Base-by-base conservation (phyloP, 176 grass and related monocot genomes). In the Echinochloa phyllopogon region DNA sequence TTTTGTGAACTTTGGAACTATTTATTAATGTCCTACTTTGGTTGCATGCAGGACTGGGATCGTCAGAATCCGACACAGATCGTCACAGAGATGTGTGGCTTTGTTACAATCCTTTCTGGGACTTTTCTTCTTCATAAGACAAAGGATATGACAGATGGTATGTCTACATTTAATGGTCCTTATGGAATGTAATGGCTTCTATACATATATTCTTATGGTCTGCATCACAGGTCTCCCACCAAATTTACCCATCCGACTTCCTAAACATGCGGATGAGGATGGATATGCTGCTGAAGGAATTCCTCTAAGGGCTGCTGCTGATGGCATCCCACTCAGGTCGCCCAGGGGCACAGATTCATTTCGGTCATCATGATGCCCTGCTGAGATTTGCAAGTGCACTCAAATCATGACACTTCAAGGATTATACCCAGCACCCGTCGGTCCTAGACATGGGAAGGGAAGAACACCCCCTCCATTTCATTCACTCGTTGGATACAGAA, bases 51-150 rank as follows among this genome's bases (percentile, higher is more conserved):
- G 96, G 96, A 98, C 64, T 98, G 96, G 96, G 96, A 98, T 90
- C 87, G 93, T 40, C 96, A 95, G 90, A 87, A 90, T 82, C 93
- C 91, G 7, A 98, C 93, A 0, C 96, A 98, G 73, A 92, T 98
- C 27, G 93, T 95, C n/a, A 98, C 93, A 0, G 96, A 98, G 77
- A 95, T 98, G 91, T 95, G 96, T 85, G 96, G 96, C 58, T 98
- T 98, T 21, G 83, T 98, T 87, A 98, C 96, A 5, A 98, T 98
- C 83, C 96, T 98, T 87, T 93, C 96, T 48, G 96, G 96, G 74
- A 98, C 96, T 27, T 95, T 98, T 90, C 96, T 98, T 88, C 96
- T 98, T 87, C 96, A 98, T 87, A 98, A 94, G 79, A 98, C 93
- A 0, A 95, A 98, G 82, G 96, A 98, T 68, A 95, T 98, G 93